Conservation (phyloP, 1,139 yeast genomes). For the Yamadazyma membranifaciens region DNA sequence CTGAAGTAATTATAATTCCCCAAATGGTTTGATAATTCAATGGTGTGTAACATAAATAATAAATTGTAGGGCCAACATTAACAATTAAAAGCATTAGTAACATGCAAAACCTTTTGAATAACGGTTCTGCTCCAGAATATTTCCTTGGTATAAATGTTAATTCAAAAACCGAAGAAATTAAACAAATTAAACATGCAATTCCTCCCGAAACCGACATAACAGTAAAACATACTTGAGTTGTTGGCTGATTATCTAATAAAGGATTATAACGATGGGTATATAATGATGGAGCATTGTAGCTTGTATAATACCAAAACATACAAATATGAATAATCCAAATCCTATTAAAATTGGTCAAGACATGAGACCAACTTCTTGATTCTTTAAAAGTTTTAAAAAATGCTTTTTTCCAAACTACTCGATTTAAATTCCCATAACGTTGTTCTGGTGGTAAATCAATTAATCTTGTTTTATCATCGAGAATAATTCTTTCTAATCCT, state of each 20-base stretch:
- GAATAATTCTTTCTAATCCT: constrained; percentile 44
- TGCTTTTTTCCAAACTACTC: constrained; percentile 49
- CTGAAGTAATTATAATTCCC: constrained; percentile 36
- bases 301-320: constrained; percentile 58
- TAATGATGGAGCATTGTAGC: constrained; percentile 52
- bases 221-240: constrained; percentile 43
- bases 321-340: constrained; percentile 62
- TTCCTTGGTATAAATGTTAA: constrained; percentile 50
- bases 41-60: constrained; percentile 30
- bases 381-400: constrained; percentile 57
- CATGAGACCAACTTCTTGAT: constrained; percentile 59
- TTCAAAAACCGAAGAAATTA: constrained; percentile 45
- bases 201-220: constrained; percentile 53
- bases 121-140: constrained; percentile 54
- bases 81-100: constrained; percentile 27
- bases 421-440: constrained; percentile 42
- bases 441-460: constrained; percentile 44
- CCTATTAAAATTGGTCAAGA: constrained; percentile 54
- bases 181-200: constrained; percentile 42
- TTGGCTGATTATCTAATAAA: constrained; percentile 47
- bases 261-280: constrained; percentile 51
- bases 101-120: constrained; percentile 31
- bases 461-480: constrained; percentile 35
- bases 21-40: constrained; percentile 23
- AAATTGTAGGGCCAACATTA: constrained; percentile 41